These are phyloP conservation scores for Cutaneotrichosporon cyanovorans DNA, from an alignment of 1,284 basidiomycete genomes.

Conservation along the genomic window DNA sequence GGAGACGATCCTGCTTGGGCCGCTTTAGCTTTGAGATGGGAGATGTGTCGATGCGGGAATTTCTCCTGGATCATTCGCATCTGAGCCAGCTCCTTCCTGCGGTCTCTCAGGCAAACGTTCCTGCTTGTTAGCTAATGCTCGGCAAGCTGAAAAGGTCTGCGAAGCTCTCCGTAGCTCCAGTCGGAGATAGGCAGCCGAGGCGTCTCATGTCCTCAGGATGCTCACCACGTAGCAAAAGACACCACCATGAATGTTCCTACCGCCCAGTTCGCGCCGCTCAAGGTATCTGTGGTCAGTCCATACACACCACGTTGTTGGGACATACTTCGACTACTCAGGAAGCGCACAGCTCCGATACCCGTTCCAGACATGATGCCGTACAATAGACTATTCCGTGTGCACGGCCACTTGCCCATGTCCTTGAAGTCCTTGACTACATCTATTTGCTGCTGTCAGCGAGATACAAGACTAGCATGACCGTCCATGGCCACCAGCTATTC, in stretches of 20 bases:
- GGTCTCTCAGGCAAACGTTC: conserved; percentile 37
- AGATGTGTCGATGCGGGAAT: conserved; percentile 43
- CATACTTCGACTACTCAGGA: conserved; percentile 37
- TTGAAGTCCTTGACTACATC: conserved; percentile 18
- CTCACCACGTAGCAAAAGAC: conserved; percentile 34
- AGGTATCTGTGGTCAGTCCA: neutral
- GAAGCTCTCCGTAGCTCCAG: no score
- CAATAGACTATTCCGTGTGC: conserved; percentile 39
- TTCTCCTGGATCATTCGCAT: conserved; percentile 42
- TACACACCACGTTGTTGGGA: conserved; percentile 1
- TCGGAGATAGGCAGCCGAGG: no score
- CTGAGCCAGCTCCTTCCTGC: conserved; percentile 34
- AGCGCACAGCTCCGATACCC: conserved; percentile 38
- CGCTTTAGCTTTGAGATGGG: conserved; percentile 27
- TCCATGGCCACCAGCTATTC: no score
- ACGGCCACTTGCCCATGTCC: conserved; percentile 36
- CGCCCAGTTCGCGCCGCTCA: conserved; percentile 35
- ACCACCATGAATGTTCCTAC: conserved; percentile 37
- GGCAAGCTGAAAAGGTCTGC: neutral
- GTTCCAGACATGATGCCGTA: conserved; percentile 42
- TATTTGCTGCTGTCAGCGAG: no score
- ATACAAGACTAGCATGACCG: no score
- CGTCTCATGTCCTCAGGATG: no score
- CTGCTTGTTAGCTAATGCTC: conserved; percentile 17
- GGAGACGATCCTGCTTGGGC: conserved; percentile 8